Conservation (phyloP, 805 yeast genomes). For the Wickerhamomyces kurtzmanii region DNA sequence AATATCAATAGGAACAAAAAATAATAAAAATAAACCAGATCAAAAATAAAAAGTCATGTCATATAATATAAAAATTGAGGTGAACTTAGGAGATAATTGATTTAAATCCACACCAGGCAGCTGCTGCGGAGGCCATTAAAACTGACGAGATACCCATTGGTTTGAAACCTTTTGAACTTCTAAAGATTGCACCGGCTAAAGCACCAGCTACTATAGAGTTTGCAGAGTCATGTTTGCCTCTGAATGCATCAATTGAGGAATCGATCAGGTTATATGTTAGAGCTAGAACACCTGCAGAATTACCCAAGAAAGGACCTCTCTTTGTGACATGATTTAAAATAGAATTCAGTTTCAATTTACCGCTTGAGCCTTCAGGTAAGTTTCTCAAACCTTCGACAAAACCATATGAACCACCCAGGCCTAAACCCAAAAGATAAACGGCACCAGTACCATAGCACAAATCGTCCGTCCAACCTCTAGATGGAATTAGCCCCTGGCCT, state of each 20-base stretch:
- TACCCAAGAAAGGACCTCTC: slow-evolving; percentile 94
- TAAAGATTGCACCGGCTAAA: slow-evolving; percentile 84
- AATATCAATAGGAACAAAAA: too few species aligned
- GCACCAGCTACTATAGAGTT: slow-evolving; percentile 89
- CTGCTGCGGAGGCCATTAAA: slow-evolving; percentile 83
- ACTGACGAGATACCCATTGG: slow-evolving; percentile 86
- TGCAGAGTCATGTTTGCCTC: slow-evolving; percentile 83
- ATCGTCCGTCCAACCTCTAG: slow-evolving; percentile 98
- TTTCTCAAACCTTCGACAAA: slow-evolving; percentile 75
- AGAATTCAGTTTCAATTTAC: slow-evolving; percentile 80
- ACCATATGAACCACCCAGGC: slow-evolving; percentile 85
- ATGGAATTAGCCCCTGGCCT: slow-evolving; percentile 82
- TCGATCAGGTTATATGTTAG: slow-evolving; percentile 80
- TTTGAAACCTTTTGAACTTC: slow-evolving; percentile 72
- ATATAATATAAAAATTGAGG: too few species aligned
- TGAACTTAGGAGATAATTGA: slow-evolving; percentile 9
- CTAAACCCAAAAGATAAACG: slow-evolving; percentile 78
- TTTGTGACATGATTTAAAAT: slow-evolving; percentile 86
- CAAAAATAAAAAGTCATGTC: too few species aligned
- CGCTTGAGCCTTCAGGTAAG: slow-evolving; percentile 67
- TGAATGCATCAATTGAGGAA: slow-evolving; percentile 63
- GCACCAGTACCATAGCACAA: slow-evolving; percentile 97
- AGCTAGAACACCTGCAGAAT: slow-evolving; percentile 91
- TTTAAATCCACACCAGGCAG: slow-evolving; percentile 85
- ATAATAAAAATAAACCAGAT: too few species aligned